phyloP scores from a whole-genome alignment of 2,329 filamentous ascomycete species.

The Zarea fungicola region DNA sequence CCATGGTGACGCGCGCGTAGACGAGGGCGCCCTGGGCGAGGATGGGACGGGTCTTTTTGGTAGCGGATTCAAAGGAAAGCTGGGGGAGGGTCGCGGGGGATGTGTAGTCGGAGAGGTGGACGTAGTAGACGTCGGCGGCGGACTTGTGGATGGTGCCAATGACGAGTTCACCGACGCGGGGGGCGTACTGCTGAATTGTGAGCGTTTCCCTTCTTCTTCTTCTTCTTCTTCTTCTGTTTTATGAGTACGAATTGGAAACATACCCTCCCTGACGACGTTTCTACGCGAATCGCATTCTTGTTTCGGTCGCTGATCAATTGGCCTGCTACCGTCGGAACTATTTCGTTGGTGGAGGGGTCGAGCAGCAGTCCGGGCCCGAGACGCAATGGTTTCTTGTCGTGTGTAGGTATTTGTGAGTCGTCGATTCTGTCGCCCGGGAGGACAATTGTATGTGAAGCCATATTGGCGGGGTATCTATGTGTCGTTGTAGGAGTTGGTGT shows the following conservation, averaged over 20 bases:
- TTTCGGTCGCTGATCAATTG: conserved; percentile 61
- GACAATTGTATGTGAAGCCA: conserved; percentile 60
- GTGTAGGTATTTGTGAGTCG: conserved; percentile 58
- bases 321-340: conserved; percentile 63
- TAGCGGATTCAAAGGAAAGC: conserved; percentile 87
- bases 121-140: conserved; percentile 72
- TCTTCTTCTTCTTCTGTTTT: not conserved
- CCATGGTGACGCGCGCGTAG: conserved; percentile 77
- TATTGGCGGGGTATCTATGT: conserved; percentile 28
- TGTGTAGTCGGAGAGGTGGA: conserved; percentile 64
- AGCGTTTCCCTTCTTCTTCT: no score
- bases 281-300: conserved; percentile 76
- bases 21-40: conserved; percentile 72
- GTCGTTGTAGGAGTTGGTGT: not conserved
- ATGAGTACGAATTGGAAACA: conserved; percentile 23
- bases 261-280: conserved; percentile 65
- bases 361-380: conserved; percentile 81
- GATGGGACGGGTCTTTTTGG: conserved; percentile 83
- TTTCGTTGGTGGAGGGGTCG: conserved; percentile 68
- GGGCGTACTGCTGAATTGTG: conserved; percentile 58
- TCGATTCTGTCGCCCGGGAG: conserved; percentile 78
- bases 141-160: conserved; percentile 80
- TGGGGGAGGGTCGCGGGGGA: conserved; percentile 69
- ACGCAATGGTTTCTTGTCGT: conserved; percentile 65
- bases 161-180: conserved; percentile 76